phyloP scores from a whole-genome alignment of 1,284 basidiomycete species.

The Wolfiporia cocos region DNA sequence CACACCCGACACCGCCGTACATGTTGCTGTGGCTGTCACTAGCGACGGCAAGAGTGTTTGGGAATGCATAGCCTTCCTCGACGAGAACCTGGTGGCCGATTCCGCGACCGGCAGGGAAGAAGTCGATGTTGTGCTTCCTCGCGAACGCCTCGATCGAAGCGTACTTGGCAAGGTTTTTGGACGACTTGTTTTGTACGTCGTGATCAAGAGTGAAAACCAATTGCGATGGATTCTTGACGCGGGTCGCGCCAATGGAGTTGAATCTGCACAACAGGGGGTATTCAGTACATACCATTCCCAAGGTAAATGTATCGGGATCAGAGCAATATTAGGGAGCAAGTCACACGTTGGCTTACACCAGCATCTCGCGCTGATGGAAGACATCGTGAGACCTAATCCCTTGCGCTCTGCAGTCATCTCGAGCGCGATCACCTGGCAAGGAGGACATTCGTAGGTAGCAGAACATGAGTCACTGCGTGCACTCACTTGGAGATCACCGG shows the following conservation, averaged over 20 bases:
- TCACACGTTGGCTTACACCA: too few species aligned
- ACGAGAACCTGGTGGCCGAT: constrained; percentile 96
- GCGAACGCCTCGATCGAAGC: constrained; percentile 91
- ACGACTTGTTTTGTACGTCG: constrained; percentile 94
- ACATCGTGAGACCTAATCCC: too few species aligned
- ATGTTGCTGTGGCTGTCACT: constrained; percentile 98
- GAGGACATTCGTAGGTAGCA: not conserved
- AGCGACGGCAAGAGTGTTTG: constrained; percentile 88
- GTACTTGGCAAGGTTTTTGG: constrained; percentile 95
- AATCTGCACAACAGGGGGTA: too few species aligned
- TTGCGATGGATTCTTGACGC: constrained; percentile 78
- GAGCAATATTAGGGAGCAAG: too few species aligned
- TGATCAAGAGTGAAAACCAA: constrained; percentile 97
- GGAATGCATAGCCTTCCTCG: constrained; percentile 96
- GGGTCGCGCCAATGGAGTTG: constrained; percentile 89
- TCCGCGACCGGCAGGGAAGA: constrained; percentile 97
- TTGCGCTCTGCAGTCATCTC: too few species aligned
- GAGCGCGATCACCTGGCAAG: too few species aligned
- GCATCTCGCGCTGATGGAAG: too few species aligned
- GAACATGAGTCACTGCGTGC: not conserved
- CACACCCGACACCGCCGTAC: constrained; percentile 97
- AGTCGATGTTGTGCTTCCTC: constrained; percentile 82
- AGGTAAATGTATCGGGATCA: too few species aligned
- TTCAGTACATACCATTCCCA: too few species aligned
- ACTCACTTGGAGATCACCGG: constrained; percentile 93